Base-by-base conservation (phyloP, 805 yeast species). In the Debaryomyces maramus region DNA sequence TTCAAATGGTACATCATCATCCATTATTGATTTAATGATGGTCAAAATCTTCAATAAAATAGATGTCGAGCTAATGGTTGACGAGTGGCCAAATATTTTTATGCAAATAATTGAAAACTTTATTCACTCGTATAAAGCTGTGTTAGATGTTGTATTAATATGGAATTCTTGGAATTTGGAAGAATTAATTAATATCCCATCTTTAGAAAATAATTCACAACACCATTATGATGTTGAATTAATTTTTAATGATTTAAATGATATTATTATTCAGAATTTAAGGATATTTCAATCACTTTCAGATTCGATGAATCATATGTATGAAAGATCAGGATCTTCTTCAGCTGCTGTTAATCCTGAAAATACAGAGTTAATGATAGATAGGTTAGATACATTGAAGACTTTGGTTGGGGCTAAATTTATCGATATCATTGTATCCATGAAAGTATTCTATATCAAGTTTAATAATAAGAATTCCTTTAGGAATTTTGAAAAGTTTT, bases 91-190 rank as follows among this genome's bases (percentile, higher is more conserved):
- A 2, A 46, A 48, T 10, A 48, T 50, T 22, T 55, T 56, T 23
- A 19, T 53, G 8, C 39, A 39, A 14, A 30, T 44, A 1, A 32
- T 48, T 26, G 41, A 40, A 21, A 40, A 41, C 4, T 39, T 54
- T 19, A 45, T 41, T 6, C 40, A 35, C 3, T 44, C 55, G 0
- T 48, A 61, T 40, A 46, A 35, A 17, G 44, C 43, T 3, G 36
- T 63, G 1, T 44, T 61, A 21, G 63, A 61, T 23, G 52, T 61
- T n/a, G 32, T 59, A 2, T 46, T 65, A 20, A 41, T 56, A 4
- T 32, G 58, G 1, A 46, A 55, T 5, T 59, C 70, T 3, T 61
- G 71, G 69, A 63, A 60, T 39, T 51, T 68, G 13, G 73, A 68
- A 31, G 58, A 53, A 15, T 52, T 68, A 19, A 49, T 64, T 4